Evolutionary conservation across 495 filamentous ascomycete genomes (phyloP).

Genomic region (Oleoguttula mirabilis): DNA sequence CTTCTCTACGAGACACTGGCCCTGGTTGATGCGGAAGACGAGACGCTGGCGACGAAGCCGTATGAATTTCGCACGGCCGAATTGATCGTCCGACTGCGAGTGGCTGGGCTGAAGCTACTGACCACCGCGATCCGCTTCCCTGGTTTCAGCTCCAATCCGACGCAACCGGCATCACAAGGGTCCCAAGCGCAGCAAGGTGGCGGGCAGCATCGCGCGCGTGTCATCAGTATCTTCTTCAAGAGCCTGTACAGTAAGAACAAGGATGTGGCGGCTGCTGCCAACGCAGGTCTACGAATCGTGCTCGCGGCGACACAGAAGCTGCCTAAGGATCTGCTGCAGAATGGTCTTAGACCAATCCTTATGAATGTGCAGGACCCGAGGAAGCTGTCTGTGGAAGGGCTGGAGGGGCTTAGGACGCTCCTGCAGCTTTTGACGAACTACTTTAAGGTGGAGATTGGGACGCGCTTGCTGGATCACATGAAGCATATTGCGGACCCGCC

Average conservation of each 20-base stretch:
- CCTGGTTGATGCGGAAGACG: slow-evolving; percentile 85
- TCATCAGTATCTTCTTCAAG: slow-evolving; percentile 95
- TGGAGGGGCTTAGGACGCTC: slow-evolving; percentile 83
- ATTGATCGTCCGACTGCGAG: slow-evolving; percentile 78
- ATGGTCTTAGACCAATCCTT: slow-evolving; percentile 83
- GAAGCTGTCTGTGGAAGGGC: slow-evolving; percentile 72
- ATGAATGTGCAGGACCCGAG: slow-evolving; percentile 93
- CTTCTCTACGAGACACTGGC: slow-evolving; percentile 86
- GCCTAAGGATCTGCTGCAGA: slow-evolving; percentile 89
- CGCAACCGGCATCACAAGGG: slow-evolving; percentile 17
- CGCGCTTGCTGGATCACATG: slow-evolving; percentile 81
- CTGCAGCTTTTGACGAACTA: slow-evolving; percentile 89
- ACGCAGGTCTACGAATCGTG: slow-evolving; percentile 72
- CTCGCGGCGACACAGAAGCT: slow-evolving; percentile 79
- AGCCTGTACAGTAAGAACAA: slow-evolving; percentile 83
- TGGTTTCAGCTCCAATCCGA: slow-evolving; percentile 61
- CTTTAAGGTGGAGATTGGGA: slow-evolving; percentile 97
- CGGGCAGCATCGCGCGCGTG: slow-evolving; percentile 64
- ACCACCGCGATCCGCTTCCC: slow-evolving; percentile 86
- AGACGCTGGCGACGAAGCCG: slow-evolving; percentile 69
- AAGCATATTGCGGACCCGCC: slow-evolving; percentile 73
- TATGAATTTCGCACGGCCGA: slow-evolving; percentile 84
- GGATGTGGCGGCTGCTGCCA: slow-evolving; percentile 88
- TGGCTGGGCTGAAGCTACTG: slow-evolving; percentile 84
- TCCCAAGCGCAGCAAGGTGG: slow-evolving; percentile 1